Percentiles rank a stretch among this genome's conserved stretches.
Conservation (phyloP, 2,329 filamentous ascomycete species). For the Colletotrichum sp. region DNA sequence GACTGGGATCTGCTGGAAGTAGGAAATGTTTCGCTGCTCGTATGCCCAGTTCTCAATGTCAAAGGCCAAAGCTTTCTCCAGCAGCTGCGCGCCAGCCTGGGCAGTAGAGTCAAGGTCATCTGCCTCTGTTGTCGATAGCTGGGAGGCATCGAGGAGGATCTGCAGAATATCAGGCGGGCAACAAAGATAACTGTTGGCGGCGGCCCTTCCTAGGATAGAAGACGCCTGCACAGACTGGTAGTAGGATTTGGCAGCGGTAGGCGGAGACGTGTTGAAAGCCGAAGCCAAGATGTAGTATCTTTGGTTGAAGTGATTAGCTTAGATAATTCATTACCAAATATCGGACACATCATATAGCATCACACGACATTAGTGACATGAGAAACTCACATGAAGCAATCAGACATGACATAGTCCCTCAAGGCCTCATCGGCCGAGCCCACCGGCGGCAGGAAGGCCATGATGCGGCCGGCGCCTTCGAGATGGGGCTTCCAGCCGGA, state of each 20-base stretch:
- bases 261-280: constrained; percentile 41
- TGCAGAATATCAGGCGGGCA: constrained; percentile 49
- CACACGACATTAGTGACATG: not conserved
- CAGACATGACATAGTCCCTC: constrained; percentile 51
- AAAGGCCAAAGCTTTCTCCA: constrained; percentile 42
- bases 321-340: not conserved
- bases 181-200: constrained; percentile 52
- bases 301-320: not conserved
- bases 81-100: constrained; percentile 34
- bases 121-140: constrained; percentile 37
- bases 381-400: constrained; percentile 48
- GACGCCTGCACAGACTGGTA: constrained; percentile 42
- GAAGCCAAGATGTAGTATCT: constrained; percentile 53
- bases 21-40: constrained; percentile 36
- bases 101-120: constrained; percentile 31
- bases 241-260: constrained; percentile 32
- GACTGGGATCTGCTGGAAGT: constrained; percentile 37
- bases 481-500: constrained; percentile 53
- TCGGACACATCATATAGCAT: not conserved
- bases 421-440: constrained; percentile 38
- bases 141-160: constrained; percentile 47
- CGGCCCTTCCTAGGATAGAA: constrained; percentile 41
- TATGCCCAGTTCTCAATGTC: constrained; percentile 47
- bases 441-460: constrained; percentile 41
- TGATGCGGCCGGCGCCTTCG: constrained; percentile 49